phyloP scores from a whole-genome alignment of 208 protist genomes.

The Leishmania arabica region DNA sequence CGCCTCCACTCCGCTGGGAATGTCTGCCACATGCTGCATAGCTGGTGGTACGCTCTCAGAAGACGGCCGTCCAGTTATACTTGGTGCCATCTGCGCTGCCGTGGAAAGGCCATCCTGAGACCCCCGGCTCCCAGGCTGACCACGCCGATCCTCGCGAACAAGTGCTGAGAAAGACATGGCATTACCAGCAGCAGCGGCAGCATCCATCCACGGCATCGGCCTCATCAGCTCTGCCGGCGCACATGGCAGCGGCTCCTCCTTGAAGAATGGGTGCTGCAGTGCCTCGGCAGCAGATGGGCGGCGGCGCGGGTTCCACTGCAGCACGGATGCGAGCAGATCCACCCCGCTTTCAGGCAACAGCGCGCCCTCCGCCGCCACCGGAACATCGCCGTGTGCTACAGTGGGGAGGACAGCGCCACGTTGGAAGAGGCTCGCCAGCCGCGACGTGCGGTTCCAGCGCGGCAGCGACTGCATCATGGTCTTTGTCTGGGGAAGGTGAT shows the following conservation, averaged over 20 bases:
- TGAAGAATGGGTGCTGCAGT: constrained; percentile 84
- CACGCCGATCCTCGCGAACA: background rate
- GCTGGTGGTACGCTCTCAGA: constrained; percentile 9
- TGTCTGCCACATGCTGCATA: constrained; percentile 2
- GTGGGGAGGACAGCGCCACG: constrained; percentile 19
- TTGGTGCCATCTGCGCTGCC: background rate
- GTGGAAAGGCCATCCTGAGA: background rate
- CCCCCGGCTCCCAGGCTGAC: background rate
- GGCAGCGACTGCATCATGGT: constrained; percentile 59
- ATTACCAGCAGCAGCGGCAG: background rate
- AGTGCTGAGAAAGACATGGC: background rate
- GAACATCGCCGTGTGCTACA: constrained; percentile 13
- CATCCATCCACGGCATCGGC: constrained; percentile 54
- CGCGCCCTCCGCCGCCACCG: constrained; percentile 21
- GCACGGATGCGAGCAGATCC: constrained; percentile 67
- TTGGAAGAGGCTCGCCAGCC: constrained; percentile 53
- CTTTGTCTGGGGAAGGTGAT: constrained; percentile 53
- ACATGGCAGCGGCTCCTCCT: constrained; percentile 67
- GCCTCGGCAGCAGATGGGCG: constrained; percentile 76
- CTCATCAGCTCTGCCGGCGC: constrained; percentile 58
- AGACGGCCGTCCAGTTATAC: background rate
- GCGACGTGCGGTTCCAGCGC: constrained; percentile 57
- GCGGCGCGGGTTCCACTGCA: constrained; percentile 79
- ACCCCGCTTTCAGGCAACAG: constrained; percentile 52
- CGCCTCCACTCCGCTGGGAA: background rate